phyloP scores from a whole-genome alignment of 2,329 filamentous ascomycete genomes.

The Orbilia blumenaviensis region DNA sequence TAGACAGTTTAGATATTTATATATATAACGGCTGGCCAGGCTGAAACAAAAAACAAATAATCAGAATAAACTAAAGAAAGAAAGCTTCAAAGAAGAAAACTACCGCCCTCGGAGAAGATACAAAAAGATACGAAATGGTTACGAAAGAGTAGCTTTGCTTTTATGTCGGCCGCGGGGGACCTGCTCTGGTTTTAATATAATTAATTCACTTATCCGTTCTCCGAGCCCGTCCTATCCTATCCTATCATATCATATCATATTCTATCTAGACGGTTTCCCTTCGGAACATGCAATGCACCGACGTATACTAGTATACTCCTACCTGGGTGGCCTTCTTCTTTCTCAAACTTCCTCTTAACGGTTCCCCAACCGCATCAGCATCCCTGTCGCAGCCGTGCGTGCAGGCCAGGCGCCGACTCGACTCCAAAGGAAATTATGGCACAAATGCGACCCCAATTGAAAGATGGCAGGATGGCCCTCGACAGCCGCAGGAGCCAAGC shows the following conservation, averaged over 20 bases:
- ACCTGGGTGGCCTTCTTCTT: too few species aligned
- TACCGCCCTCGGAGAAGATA: neutral
- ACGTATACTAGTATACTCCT: neutral
- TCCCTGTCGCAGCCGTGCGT: conserved; percentile 35
- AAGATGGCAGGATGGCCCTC: conserved; percentile 1
- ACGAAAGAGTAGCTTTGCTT: neutral
- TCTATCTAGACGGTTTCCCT: too few species aligned
- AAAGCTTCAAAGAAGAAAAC: neutral
- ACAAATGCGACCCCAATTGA: conserved; percentile 23
- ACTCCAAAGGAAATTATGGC: conserved; percentile 27
- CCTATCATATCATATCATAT: too few species aligned
- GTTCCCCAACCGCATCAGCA: conserved; percentile 35
- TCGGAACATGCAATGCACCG: too few species aligned
- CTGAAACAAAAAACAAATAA: neutral
- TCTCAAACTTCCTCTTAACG: too few species aligned
- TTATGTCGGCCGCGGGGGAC: neutral
- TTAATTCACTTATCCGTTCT: too few species aligned
- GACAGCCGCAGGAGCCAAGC: conserved; percentile 40
- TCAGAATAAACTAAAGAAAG: neutral
- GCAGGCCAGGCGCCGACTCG: conserved; percentile 6
- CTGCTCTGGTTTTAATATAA: neutral
- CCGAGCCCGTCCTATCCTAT: neutral
- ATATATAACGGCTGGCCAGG: neutral
- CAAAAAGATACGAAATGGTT: conserved; percentile 13
- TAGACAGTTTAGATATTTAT: too few species aligned